These are phyloP conservation scores for Aspergillus flavus DNA, from an alignment of 2,329 filamentous ascomycete genomes.

Conservation along the genomic window DNA sequence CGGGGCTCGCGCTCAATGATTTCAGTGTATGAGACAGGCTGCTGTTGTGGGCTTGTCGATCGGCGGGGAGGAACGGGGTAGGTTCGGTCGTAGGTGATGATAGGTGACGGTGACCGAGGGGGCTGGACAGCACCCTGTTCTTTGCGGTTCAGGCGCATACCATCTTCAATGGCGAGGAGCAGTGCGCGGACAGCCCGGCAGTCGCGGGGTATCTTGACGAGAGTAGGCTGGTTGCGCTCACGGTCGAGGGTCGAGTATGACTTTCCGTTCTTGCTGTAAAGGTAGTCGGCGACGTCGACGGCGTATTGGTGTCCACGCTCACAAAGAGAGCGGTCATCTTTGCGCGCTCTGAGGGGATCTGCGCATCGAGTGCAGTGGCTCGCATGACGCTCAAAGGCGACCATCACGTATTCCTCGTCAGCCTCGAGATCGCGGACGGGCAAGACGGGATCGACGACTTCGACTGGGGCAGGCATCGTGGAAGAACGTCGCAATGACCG, in stretches of 20 bases:
- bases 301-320: conserved; percentile 39
- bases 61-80: conserved; percentile 33
- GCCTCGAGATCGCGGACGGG: conserved; percentile 37
- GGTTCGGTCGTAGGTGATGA: conserved; percentile 39
- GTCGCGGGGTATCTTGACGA: conserved; percentile 46
- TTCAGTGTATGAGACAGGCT: conserved; percentile 19
- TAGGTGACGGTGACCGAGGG: conserved; percentile 22
- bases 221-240: conserved; percentile 38
- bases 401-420: conserved; percentile 41
- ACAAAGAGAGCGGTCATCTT: conserved; percentile 34
- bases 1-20: conserved; percentile 34
- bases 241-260: conserved; percentile 47
- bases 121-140: conserved; percentile 15
- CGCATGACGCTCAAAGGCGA: conserved; percentile 40
- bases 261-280: conserved; percentile 40
- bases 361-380: conserved; percentile 38
- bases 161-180: conserved; percentile 47
- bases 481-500: conserved; percentile 25
- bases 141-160: conserved; percentile 34
- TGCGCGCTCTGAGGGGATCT: conserved; percentile 29
- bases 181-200: conserved; percentile 40
- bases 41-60: conserved; percentile 17
- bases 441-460: conserved; percentile 28
- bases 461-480: conserved; percentile 37
- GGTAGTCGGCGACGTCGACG: conserved; percentile 37